These are phyloP conservation scores for Boletales sp. DNA, from an alignment of 768 basidiomycete genomes.

Conservation along the genomic window DNA sequence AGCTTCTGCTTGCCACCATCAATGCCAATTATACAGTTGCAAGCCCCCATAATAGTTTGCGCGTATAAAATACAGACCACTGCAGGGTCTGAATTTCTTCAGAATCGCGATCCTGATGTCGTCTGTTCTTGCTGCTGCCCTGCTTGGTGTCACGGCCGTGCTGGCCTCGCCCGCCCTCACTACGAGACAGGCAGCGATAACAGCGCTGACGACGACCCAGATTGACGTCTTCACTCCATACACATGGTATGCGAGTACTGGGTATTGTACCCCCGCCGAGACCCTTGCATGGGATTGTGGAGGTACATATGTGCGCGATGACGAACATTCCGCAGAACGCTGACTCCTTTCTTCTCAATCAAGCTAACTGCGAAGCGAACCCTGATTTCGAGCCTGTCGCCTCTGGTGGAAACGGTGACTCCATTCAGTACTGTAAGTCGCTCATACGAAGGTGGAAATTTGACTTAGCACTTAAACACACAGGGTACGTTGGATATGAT, in stretches of 20 bases:
- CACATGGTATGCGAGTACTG: slow-evolving; percentile 46
- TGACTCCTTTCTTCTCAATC: not conserved
- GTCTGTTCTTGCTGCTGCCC: slow-evolving; percentile 8
- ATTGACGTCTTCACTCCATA: slow-evolving; percentile 43
- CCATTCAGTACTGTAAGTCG: slow-evolving; percentile 38
- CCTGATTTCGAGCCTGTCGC: slow-evolving; percentile 41
- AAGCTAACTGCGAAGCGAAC: slow-evolving; percentile 42
- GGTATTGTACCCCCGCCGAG: slow-evolving; percentile 40
- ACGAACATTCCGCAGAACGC: not conserved
- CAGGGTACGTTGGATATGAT: slow-evolving; percentile 38
- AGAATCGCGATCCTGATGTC: slow-evolving; percentile 12
- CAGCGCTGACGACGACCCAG: slow-evolving; percentile 35
- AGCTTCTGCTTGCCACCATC: not conserved
- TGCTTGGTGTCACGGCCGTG: slow-evolving; percentile 14
- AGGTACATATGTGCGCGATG: slow-evolving; percentile 26
- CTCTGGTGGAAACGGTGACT: slow-evolving; percentile 41
- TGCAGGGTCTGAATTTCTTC: not conserved
- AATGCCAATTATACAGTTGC: slow-evolving; percentile 5
- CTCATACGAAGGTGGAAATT: too few relatives aligned
- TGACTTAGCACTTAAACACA: not conserved
- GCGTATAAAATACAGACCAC: not conserved
- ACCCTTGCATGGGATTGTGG: slow-evolving; percentile 52
- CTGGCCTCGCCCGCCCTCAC: slow-evolving; percentile 24
- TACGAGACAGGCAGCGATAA: slow-evolving; percentile 35
- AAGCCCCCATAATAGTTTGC: slow-evolving; percentile 1